Conservation (phyloP, 306 rosid genomes). For the Hippophae gyantsensis region DNA sequence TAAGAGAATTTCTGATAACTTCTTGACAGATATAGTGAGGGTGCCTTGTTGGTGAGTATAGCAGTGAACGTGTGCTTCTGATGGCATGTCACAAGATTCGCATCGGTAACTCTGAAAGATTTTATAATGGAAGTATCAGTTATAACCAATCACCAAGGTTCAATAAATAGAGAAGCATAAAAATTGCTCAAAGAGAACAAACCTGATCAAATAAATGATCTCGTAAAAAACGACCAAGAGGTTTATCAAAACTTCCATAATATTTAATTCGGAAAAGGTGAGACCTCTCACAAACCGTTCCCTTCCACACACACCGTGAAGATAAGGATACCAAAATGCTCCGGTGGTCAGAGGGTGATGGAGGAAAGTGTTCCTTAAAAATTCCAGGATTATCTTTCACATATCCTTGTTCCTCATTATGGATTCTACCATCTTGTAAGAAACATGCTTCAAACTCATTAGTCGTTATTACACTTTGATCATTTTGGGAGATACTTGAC, state of each 20-base stretch:
- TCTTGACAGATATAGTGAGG: conserved; percentile 91
- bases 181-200: conserved; percentile 17
- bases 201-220: conserved; percentile 98
- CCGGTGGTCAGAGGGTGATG: conserved; percentile 84
- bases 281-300: conserved; percentile 91
- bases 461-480: conserved; percentile 23
- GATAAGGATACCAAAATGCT: conserved; percentile 95
- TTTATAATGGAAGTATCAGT: conserved; percentile 9
- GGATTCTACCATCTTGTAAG: conserved; percentile 31
- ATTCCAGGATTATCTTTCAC: conserved; percentile 31
- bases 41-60: conserved; percentile 96
- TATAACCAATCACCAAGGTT: conserved; percentile 15
- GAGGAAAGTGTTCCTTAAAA: conserved; percentile 69
- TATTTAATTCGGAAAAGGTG: conserved; percentile 93
- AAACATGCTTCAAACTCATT: conserved; percentile 29
- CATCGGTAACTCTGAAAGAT: conserved; percentile 67
- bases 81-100: conserved; percentile 77
- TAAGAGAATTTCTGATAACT: conserved; percentile 52
- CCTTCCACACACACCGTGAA: conserved; percentile 96
- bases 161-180: conserved; percentile 3
- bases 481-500: conserved; percentile 26
- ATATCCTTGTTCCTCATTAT: conserved; percentile 22
- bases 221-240: conserved; percentile 77
- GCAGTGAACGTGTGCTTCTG: conserved; percentile 95
- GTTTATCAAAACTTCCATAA: conserved; percentile 90